phyloP scores from a whole-genome alignment of 2,329 filamentous ascomycete species.

The Sarocladium strictum region DNA sequence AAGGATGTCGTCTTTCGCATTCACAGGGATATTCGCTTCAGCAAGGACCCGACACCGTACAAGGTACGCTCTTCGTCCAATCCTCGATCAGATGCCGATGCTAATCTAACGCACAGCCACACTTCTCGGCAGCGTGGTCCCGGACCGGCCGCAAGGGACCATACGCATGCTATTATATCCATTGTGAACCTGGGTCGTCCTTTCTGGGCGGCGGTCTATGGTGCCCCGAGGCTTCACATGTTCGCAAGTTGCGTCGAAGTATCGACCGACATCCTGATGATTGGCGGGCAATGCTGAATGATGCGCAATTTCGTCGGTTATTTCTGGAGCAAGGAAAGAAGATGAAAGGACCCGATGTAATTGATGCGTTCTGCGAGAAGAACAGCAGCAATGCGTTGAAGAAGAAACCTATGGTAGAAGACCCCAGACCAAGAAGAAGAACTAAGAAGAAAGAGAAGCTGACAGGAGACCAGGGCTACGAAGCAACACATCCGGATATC shows the following conservation, averaged over 20 bases:
- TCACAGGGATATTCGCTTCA: constrained; percentile 81
- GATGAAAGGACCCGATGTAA: constrained; percentile 15
- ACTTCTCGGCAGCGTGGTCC: constrained; percentile 83
- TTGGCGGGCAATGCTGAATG: constrained; percentile 62
- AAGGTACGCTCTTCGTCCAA: constrained; percentile 50
- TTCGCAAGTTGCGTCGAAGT: constrained; percentile 62
- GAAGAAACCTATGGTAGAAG: constrained; percentile 64
- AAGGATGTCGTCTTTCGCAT: constrained; percentile 87
- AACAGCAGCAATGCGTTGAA: constrained; percentile 76
- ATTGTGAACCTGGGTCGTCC: constrained; percentile 64
- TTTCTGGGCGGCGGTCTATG: constrained; percentile 80
- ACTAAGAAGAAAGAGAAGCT: neutral
- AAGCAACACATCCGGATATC: constrained; percentile 70
- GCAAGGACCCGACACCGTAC: constrained; percentile 79
- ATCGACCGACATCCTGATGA: constrained; percentile 68
- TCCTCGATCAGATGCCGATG: neutral
- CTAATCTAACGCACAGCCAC: constrained; percentile 43
- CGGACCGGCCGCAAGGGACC: constrained; percentile 81
- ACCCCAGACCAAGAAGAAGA: too few relatives aligned
- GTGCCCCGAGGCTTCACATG: constrained; percentile 64
- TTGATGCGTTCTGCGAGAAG: constrained; percentile 57
- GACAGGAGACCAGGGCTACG: constrained; percentile 54
- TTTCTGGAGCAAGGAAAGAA: constrained; percentile 35
- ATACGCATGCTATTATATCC: constrained; percentile 85
- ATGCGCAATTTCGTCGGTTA: constrained; percentile 58